Conservation (phyloP, 2,329 filamentous ascomycete genomes). For the Sclerotinia minor region DNA sequence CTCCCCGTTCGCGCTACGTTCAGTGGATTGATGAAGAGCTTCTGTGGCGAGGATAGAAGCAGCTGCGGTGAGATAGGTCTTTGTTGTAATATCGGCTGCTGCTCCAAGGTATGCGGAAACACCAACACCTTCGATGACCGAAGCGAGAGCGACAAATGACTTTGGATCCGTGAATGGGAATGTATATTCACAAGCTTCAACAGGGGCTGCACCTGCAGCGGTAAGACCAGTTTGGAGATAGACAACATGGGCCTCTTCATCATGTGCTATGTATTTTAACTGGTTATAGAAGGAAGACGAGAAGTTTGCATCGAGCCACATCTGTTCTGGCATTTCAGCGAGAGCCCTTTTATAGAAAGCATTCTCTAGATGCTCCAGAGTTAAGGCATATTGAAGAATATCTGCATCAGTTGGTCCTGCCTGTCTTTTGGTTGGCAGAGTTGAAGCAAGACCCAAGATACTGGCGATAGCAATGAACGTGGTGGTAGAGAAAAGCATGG, state of each 20-base stretch:
- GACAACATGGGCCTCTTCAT: slow-evolving; percentile 59
- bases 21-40: slow-evolving; percentile 63
- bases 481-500: slow-evolving; percentile 36
- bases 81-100: slow-evolving; percentile 57
- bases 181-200: slow-evolving; percentile 56
- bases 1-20: slow-evolving; percentile 52
- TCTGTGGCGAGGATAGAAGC: slow-evolving; percentile 66
- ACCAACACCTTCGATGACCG: slow-evolving; percentile 58
- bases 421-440: slow-evolving; percentile 34
- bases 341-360: slow-evolving; percentile 64
- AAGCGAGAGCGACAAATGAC: slow-evolving; percentile 54
- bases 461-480: slow-evolving; percentile 29
- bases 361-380: slow-evolving; percentile 60
- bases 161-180: slow-evolving; percentile 53
- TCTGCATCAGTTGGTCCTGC: slow-evolving; percentile 32
- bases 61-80: slow-evolving; percentile 60
- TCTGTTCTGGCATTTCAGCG: slow-evolving; percentile 52
- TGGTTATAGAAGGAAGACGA: slow-evolving; percentile 56
- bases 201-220: slow-evolving; percentile 53
- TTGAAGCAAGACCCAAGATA: slow-evolving; percentile 26
- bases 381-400: slow-evolving; percentile 52
- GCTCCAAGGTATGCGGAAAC: slow-evolving; percentile 64
- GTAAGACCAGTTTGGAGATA: slow-evolving; percentile 52
- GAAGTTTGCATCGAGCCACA: slow-evolving; percentile 56
- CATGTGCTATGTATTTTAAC: slow-evolving; percentile 55